phyloP scores from a whole-genome alignment of 2,329 filamentous ascomycete species.

The Epichloe scottii region DNA sequence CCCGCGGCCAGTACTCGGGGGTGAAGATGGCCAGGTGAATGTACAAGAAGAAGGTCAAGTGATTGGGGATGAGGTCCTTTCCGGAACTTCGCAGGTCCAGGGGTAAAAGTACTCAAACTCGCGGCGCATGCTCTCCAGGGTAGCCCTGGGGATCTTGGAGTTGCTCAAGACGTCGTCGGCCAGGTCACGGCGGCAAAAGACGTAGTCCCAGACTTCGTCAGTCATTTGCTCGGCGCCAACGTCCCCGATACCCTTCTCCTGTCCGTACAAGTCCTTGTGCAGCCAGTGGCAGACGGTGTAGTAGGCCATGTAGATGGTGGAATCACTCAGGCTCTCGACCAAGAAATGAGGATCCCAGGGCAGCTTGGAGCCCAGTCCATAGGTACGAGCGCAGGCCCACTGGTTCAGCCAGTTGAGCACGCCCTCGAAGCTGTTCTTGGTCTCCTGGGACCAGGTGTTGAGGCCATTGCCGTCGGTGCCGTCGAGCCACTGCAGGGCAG shows the following conservation, averaged over 20 bases:
- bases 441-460: slow-evolving; percentile 69
- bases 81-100: slow-evolving; percentile 77
- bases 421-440: slow-evolving; percentile 68
- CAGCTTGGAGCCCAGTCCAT: slow-evolving; percentile 83
- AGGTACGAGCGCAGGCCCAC: slow-evolving; percentile 89
- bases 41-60: slow-evolving; percentile 93
- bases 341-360: slow-evolving; percentile 88
- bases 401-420: slow-evolving; percentile 87
- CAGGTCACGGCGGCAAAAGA: slow-evolving; percentile 68
- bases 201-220: slow-evolving; percentile 92
- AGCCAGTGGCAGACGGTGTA: slow-evolving; percentile 57
- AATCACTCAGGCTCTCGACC: slow-evolving; percentile 85
- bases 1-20: slow-evolving; percentile 75
- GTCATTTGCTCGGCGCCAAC: slow-evolving; percentile 78
- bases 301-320: slow-evolving; percentile 83
- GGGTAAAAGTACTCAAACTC: slow-evolving; percentile 98
- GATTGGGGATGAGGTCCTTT: slow-evolving; percentile 88
- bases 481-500: slow-evolving; percentile 59
- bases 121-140: slow-evolving; percentile 68
- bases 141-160: slow-evolving; percentile 60
- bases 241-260: slow-evolving; percentile 52
- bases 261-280: slow-evolving; percentile 78
- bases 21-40: slow-evolving; percentile 84
- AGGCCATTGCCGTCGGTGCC: slow-evolving; percentile 54
- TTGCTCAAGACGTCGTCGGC: slow-evolving; percentile 50